Base-by-base conservation (phyloP, 768 basidiomycete genomes). In the Kwoniella dejecticola region DNA sequence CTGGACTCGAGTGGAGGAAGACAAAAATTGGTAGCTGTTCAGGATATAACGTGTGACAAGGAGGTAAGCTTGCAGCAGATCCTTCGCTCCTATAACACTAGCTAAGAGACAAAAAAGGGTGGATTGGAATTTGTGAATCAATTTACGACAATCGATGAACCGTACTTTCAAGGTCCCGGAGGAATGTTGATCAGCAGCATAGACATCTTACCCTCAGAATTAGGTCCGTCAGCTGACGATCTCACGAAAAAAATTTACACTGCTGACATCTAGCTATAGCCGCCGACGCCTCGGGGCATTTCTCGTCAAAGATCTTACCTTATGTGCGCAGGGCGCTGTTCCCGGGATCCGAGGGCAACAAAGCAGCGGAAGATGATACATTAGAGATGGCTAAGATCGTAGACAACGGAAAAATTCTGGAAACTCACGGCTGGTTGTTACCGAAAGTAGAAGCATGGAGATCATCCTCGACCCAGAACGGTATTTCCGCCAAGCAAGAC, bases 41-140 rank as follows among this genome's bases (percentile, higher is more conserved):
- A 89, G 1, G 93, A 96, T 72, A 88, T 96, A 36, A 91, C 86
- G 64, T 95, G 92, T 72, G 93, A 96, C 72, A 82, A 91, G n/a
- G 84, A 85, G 73, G 89, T 87, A 59, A 57, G 64, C 52, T 44
- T 7, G 33, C 27, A 27, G 26, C 36, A n/a, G 11, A 52, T 15
- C n/a, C n/a, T n/a, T n/a, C n/a, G n/a, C n/a, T n/a, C n/a, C n/a
- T n/a, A n/a, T n/a, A n/a, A n/a, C n/a, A n/a, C n/a, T n/a, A 33
- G 33, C 50, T 29, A 8, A 50, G 17, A 13, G 19, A 2, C 11
- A 47, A 15, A 38, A 6, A 38, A 89, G 86, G 93, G 93, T 36
- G 90, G 89, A 15, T 83, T 96, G 24, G 86, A 94, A 78, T 94
- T 95, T 76, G 81, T 93, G 48, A 83, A 85, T 7, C 82, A 81